phyloP scores from a whole-genome alignment of 2,329 filamentous ascomycete genomes.

The Cadophora malorum region DNA sequence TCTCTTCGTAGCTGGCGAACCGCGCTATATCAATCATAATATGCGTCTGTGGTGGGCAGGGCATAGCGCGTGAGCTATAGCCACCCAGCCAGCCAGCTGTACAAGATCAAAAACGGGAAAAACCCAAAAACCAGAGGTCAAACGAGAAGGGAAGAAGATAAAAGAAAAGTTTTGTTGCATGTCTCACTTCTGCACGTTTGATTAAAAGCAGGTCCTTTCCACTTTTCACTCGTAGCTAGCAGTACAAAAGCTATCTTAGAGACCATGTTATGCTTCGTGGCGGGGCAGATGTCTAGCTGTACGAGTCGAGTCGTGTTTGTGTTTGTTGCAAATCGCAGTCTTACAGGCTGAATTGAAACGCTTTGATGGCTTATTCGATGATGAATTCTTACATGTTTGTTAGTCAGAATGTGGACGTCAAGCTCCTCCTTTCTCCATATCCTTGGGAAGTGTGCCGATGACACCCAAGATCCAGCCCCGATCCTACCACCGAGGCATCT shows the following conservation, averaged over 20 bases:
- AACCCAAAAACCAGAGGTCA: no score
- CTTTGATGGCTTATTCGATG: neutral
- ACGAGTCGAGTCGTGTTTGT: no score
- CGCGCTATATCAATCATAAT: no score
- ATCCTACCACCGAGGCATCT: neutral
- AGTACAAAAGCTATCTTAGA: no score
- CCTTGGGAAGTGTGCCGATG: neutral
- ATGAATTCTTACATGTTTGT: neutral
- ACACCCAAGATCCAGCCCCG: neutral
- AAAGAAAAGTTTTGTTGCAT: no score
- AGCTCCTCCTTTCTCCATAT: neutral
- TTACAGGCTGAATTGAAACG: neutral
- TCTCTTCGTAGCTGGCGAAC: no score
- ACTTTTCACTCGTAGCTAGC: no score
- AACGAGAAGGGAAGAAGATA: no score
- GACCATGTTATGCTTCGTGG: no score
- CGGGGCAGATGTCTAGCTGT: no score
- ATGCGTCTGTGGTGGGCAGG: no score
- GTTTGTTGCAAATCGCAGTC: slow-evolving; percentile 8
- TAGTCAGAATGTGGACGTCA: neutral
- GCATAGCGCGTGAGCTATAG: no score
- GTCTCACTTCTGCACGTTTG: neutral
- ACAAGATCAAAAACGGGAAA: neutral
- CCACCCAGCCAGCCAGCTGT: neutral
- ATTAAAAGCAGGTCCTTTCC: neutral